Percentiles rank a stretch among this genome's conserved stretches.
Evolutionary conservation across 306 rosid genomes (phyloP).

Genomic region (Notholithocarpus densiflorus): DNA sequence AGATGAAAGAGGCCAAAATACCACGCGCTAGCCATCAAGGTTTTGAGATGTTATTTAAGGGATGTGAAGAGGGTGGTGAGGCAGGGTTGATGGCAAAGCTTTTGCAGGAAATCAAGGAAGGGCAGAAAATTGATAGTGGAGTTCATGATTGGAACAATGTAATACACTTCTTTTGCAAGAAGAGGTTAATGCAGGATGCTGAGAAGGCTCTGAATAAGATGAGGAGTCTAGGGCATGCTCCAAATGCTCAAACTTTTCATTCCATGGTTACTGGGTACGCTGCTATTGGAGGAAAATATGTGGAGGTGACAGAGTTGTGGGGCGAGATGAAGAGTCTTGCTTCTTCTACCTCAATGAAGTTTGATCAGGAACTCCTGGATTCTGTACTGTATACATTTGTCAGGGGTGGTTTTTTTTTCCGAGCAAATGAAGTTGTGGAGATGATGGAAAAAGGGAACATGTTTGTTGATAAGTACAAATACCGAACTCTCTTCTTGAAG

Average conservation of each 20-base stretch:
- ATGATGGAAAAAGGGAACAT: conserved; percentile 78
- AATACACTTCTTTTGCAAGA: conserved; percentile 74
- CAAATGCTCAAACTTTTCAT: conserved; percentile 85
- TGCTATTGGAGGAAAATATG: conserved; percentile 80
- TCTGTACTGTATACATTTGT: conserved; percentile 83
- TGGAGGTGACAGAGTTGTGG: conserved; percentile 82
- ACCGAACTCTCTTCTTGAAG: conserved; percentile 73
- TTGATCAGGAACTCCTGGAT: conserved; percentile 91
- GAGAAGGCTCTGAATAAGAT: conserved; percentile 77
- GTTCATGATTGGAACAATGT: conserved; percentile 93
- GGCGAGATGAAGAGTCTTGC: conserved; percentile 86
- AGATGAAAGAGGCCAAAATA: conserved; percentile 74
- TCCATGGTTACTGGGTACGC: conserved; percentile 90
- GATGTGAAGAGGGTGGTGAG: conserved; percentile 40
- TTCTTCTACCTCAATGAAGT: conserved; percentile 64
- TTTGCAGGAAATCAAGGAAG: conserved; percentile 79
- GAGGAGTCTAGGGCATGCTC: conserved; percentile 76
- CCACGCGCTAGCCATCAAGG: conserved; percentile 51
- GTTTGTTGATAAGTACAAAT: conserved; percentile 87
- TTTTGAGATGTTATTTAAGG: conserved; percentile 41
- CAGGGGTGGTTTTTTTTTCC: conserved; percentile 73
- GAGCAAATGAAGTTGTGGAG: conserved; percentile 81
- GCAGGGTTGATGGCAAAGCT: conserved; percentile 59
- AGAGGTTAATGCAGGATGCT: conserved; percentile 86
- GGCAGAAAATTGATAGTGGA: conserved; percentile 61